These are phyloP conservation scores for Gaertneriomyces sp. DNA, from an alignment of 192 early-diverging fungal genomes.

Conservation along the genomic window DNA sequence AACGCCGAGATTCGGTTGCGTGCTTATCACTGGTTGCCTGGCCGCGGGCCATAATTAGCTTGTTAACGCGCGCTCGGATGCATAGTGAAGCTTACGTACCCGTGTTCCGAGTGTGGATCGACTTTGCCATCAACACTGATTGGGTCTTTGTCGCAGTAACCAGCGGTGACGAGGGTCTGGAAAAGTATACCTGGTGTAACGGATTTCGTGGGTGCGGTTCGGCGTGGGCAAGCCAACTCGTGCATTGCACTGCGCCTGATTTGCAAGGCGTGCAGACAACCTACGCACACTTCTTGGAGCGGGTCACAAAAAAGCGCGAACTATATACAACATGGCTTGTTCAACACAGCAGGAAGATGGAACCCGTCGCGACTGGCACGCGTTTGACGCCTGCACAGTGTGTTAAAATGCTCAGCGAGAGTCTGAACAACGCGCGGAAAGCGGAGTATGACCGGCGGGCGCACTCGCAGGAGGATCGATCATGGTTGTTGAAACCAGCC, in stretches of 20 bases:
- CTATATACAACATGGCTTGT: neutral
- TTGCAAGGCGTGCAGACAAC: neutral
- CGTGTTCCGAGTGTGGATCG: neutral
- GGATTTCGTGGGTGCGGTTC: neutral
- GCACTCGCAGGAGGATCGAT: neutral
- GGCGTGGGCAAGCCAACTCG: neutral
- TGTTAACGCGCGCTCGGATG: neutral
- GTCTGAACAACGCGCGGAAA: neutral
- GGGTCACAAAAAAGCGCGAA: neutral
- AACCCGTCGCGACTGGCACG: neutral
- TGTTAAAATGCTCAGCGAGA: neutral
- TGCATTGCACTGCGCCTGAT: neutral
- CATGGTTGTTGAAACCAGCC: neutral
- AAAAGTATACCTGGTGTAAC: neutral
- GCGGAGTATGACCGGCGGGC: neutral
- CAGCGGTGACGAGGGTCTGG: neutral
- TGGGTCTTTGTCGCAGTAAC: neutral
- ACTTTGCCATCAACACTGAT: neutral
- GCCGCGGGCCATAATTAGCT: neutral
- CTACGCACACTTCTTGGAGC: slow-evolving; percentile 3
- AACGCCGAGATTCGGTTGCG: slow-evolving; percentile 1
- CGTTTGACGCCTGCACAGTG: neutral
- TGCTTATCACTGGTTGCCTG: neutral
- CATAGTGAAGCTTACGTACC: neutral
- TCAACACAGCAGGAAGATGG: neutral